Evolutionary conservation across 331 rosid genomes (phyloP).

Genomic region (Ulmus americana): DNA sequence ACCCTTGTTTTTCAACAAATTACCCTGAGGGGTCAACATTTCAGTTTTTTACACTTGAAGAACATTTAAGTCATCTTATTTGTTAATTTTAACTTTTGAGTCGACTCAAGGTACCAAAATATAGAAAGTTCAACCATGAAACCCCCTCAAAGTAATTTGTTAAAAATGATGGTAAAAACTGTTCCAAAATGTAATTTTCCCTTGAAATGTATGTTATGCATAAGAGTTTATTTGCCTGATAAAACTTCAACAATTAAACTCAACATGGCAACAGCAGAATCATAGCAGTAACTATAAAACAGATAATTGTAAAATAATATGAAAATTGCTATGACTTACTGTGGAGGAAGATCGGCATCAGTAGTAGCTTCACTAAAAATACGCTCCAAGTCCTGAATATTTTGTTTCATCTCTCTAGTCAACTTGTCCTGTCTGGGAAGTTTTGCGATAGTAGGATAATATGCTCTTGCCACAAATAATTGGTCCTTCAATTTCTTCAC

Average conservation of each 20-base stretch:
- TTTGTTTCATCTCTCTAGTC: constrained; percentile 72
- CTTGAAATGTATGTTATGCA: too few species aligned
- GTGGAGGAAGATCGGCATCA: constrained; percentile 83
- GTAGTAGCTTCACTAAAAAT: constrained; percentile 83
- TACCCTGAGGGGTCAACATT: too few species aligned
- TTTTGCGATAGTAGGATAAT: constrained; percentile 89
- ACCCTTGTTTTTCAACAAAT: too few species aligned
- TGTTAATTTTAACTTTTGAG: too few species aligned
- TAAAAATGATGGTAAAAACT: too few species aligned
- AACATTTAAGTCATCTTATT: too few species aligned
- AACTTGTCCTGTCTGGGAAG: constrained; percentile 66
- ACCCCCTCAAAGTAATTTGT: too few species aligned
- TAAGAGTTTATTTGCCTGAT: not conserved
- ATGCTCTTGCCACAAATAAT: constrained; percentile 91
- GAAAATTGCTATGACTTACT: constrained; percentile 49
- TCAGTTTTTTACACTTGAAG: too few species aligned
- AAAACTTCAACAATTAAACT: not conserved
- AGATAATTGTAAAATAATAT: constrained; percentile 12
- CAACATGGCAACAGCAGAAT: not conserved
- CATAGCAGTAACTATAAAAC: not conserved
- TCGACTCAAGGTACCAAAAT: too few species aligned
- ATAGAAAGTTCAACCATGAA: too few species aligned
- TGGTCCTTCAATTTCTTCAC: constrained; percentile 85
- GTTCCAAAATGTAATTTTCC: too few species aligned
- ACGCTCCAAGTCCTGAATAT: constrained; percentile 87